Evolutionary conservation across 2,329 filamentous ascomycete genomes (phyloP).

Genomic region (Claviceps quebecensis): DNA sequence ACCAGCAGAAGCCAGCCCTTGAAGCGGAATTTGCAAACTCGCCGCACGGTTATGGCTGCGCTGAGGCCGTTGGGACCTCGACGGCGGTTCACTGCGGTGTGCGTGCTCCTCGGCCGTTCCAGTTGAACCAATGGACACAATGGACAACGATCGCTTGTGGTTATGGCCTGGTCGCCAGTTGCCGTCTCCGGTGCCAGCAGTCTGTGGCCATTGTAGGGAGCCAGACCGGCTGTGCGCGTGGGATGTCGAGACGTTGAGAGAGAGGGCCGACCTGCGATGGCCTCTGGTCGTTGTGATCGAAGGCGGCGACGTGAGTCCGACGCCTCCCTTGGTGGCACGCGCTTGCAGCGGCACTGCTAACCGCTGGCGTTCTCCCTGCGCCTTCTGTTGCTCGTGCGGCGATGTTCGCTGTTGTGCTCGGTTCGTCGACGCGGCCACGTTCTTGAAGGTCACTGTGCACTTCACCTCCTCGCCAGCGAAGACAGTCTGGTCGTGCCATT

Average conservation of each 20-base stretch:
- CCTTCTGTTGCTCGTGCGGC: constrained; percentile 11
- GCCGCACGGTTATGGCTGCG: constrained; percentile 64
- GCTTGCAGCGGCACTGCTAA: constrained; percentile 29
- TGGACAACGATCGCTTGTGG: constrained; percentile 67
- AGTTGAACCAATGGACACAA: constrained; percentile 58
- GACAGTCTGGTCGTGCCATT: constrained; percentile 86
- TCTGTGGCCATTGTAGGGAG: constrained; percentile 32
- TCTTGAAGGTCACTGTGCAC: constrained; percentile 94
- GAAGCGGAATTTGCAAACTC: constrained; percentile 56
- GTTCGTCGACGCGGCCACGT: constrained; percentile 43
- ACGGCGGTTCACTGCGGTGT: constrained; percentile 26
- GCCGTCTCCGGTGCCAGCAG: constrained; percentile 15
- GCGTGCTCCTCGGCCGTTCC: constrained; percentile 33
- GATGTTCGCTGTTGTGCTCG: constrained; percentile 16
- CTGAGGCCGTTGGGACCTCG: constrained; percentile 33
- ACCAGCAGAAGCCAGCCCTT: constrained; percentile 28
- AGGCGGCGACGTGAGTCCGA: constrained; percentile 32
- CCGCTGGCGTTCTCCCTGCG: constrained; percentile 20
- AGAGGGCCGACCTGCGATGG: constrained; percentile 51
- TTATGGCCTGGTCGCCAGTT: constrained; percentile 32
- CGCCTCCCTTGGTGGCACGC: constrained; percentile 25
- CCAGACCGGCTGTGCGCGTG: constrained; percentile 30
- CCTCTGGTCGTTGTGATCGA: constrained; percentile 30
- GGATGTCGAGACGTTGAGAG: constrained; percentile 40
- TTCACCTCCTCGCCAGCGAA: constrained; percentile 94